These are phyloP conservation scores for Aspergillus puulaauensis DNA, from an alignment of 2,329 filamentous ascomycete genomes.

Conservation along the genomic window DNA sequence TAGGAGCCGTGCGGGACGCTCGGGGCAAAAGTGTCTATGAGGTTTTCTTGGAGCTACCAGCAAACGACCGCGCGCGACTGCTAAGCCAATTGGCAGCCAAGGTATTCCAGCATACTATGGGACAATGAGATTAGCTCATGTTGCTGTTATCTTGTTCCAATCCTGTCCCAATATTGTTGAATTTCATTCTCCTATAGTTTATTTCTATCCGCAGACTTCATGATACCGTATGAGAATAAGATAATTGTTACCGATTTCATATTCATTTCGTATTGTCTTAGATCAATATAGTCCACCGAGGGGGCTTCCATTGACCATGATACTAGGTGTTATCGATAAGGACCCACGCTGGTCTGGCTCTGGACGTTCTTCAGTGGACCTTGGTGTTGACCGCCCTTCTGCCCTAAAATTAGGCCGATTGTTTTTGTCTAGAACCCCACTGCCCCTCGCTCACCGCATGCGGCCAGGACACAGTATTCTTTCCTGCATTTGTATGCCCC, in stretches of 20 bases:
- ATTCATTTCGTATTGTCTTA: too few relatives aligned
- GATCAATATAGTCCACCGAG: too few relatives aligned
- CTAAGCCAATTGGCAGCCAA: conserved; percentile 81
- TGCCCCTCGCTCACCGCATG: conserved; percentile 27
- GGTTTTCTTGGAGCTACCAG: conserved; percentile 84
- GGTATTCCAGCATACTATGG: conserved; percentile 62
- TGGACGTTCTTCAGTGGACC: not conserved
- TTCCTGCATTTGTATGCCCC: conserved; percentile 6
- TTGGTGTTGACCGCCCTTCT: conserved; percentile 7
- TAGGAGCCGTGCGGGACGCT: conserved; percentile 86
- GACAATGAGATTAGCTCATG: conserved; percentile 17
- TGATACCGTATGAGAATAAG: too few relatives aligned
- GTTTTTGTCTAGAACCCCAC: conserved; percentile 7
- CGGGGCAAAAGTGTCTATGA: conserved; percentile 93
- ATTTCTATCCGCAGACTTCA: not conserved
- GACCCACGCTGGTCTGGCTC: conserved; percentile 6
- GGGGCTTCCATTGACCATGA: not conserved
- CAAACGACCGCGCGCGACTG: conserved; percentile 75
- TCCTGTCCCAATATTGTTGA: not conserved
- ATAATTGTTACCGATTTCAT: too few relatives aligned
- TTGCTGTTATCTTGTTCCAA: not conserved
- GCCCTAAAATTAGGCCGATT: conserved; percentile 8
- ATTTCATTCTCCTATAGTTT: not conserved
- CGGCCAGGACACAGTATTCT: conserved; percentile 22
- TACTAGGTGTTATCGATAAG: conserved; percentile 30